Evolutionary conservation across 1,284 basidiomycete genomes (phyloP).

Genomic region (Ceratobasidium sp.): DNA sequence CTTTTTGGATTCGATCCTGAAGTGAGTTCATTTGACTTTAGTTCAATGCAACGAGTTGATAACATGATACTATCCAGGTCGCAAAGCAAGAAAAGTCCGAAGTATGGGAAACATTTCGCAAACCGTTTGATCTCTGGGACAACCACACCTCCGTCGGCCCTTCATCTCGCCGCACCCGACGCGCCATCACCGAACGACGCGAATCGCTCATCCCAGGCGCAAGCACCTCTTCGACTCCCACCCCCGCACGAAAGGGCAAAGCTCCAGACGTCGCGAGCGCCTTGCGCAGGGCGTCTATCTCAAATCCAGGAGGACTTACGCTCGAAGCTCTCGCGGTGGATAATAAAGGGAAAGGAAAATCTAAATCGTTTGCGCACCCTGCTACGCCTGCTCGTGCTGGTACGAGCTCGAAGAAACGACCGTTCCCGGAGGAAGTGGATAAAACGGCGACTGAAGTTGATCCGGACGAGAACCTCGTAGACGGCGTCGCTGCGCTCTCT

Average conservation of each 20-base stretch:
- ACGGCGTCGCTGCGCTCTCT: neutral
- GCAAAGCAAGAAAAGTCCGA: slow-evolving; percentile 80
- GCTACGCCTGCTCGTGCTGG: neutral
- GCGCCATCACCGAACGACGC: slow-evolving; percentile 68
- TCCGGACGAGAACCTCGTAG: neutral
- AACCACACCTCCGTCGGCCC: slow-evolving; percentile 45
- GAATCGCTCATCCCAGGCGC: slow-evolving; percentile 56
- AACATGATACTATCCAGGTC: slow-evolving; percentile 59
- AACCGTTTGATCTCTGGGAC: slow-evolving; percentile 71
- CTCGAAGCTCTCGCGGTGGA: neutral
- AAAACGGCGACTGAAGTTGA: no score
- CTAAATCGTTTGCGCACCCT: slow-evolving; percentile 16
- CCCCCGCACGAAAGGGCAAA: slow-evolving; percentile 49
- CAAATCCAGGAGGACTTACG: no score
- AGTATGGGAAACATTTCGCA: slow-evolving; percentile 79
- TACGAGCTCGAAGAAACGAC: slow-evolving; percentile 22
- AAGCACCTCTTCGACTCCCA: neutral
- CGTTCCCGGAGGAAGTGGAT: neutral
- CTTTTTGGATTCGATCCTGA: slow-evolving; percentile 81
- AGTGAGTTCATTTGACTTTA: slow-evolving; percentile 60
- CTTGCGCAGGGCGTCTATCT: slow-evolving; percentile 6
- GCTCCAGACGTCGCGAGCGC: slow-evolving; percentile 11
- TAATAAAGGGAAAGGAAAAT: neutral
- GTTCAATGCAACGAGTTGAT: neutral
- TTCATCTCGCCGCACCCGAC: slow-evolving; percentile 67